A percentile compares a stretch with the other conserved stretches of the same genome.
phyloP scores from a whole-genome alignment of 1,284 basidiomycete species.

The Microbotryum saponariae region DNA sequence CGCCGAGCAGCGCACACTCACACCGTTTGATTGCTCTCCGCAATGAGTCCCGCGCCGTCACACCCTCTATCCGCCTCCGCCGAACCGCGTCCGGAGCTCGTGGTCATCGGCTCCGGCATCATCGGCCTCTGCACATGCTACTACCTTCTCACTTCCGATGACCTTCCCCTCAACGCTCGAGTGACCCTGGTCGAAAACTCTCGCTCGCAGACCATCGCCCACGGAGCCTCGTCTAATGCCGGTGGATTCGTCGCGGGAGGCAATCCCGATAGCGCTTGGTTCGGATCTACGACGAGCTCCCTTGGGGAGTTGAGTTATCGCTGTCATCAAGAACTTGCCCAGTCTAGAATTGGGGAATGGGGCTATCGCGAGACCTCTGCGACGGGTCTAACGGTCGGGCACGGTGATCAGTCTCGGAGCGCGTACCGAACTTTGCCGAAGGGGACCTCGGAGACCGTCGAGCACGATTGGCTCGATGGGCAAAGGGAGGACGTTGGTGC shows the following conservation, averaged over 20 bases:
- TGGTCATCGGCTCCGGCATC: constrained; percentile 27
- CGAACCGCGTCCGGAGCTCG: neutral
- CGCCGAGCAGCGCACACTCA: too few species aligned
- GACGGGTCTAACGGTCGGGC: constrained; percentile 20
- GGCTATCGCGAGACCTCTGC: constrained; percentile 23
- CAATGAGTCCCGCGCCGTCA: too few species aligned
- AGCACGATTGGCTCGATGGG: constrained; percentile 19
- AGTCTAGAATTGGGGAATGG: neutral
- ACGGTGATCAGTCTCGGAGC: constrained; percentile 4
- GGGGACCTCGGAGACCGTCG: constrained; percentile 9
- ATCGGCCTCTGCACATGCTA: constrained; percentile 20
- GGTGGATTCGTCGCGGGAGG: constrained; percentile 27
- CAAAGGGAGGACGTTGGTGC: constrained; percentile 20
- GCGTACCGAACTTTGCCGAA: constrained; percentile 23
- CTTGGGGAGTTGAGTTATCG: constrained; percentile 16
- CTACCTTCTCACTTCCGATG: constrained; percentile 8
- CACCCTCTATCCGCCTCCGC: neutral
- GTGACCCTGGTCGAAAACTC: constrained; percentile 26
- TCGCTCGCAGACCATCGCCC: constrained; percentile 4
- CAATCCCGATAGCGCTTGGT: constrained; percentile 7
- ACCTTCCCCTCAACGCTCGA: neutral
- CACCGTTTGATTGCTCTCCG: too few species aligned
- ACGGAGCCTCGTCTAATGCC: constrained; percentile 16
- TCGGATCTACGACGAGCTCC: constrained; percentile 4
- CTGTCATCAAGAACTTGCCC: constrained; percentile 12